These are phyloP conservation scores for Hypoxylon trugodes DNA, from an alignment of 495 filamentous ascomycete species.

Conservation along the genomic window DNA sequence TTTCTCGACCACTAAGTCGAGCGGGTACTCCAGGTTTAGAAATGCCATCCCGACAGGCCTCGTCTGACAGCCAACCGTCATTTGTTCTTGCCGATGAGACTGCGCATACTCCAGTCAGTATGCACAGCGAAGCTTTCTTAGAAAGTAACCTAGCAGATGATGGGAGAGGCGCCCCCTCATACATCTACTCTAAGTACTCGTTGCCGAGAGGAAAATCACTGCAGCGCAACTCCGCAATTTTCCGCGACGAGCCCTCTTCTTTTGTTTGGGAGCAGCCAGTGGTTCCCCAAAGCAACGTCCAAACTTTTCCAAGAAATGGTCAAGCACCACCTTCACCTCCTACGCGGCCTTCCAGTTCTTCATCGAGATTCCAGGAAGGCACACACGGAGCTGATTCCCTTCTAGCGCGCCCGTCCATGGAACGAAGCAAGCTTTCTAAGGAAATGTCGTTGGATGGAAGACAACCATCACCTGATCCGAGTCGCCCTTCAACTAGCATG, in stretches of 20 bases:
- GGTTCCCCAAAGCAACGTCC: constrained; percentile 54
- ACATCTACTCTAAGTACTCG: constrained; percentile 83
- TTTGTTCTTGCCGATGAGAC: constrained; percentile 67
- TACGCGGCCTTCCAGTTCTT: constrained; percentile 59
- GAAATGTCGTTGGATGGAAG: constrained; percentile 46
- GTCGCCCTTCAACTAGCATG: constrained; percentile 59
- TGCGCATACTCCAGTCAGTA: constrained; percentile 69
- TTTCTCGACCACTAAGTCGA: constrained; percentile 88
- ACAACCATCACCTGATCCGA: constrained; percentile 52
- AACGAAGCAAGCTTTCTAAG: constrained; percentile 56
- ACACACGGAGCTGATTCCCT: constrained; percentile 49
- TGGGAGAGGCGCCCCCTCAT: constrained; percentile 67
- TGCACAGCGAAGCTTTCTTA: constrained; percentile 66
- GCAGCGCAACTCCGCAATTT: constrained; percentile 72
- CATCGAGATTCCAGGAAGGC: constrained; percentile 45
- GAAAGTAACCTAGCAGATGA: constrained; percentile 52
- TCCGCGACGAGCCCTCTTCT: constrained; percentile 63
- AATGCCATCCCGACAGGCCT: constrained; percentile 62
- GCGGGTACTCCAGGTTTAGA: constrained; percentile 73
- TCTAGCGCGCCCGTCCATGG: constrained; percentile 49
- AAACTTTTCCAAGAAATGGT: constrained; percentile 45
- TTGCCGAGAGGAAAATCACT: constrained; percentile 82
- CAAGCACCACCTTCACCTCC: constrained; percentile 65
- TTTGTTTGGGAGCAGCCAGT: constrained; percentile 69
- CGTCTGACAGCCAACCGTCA: constrained; percentile 70